Evolutionary conservation across 1,139 yeast genomes (phyloP), one percentile per base, ranked within the genome.

Genomic region (Zygosaccharomyces sapae): DNA sequence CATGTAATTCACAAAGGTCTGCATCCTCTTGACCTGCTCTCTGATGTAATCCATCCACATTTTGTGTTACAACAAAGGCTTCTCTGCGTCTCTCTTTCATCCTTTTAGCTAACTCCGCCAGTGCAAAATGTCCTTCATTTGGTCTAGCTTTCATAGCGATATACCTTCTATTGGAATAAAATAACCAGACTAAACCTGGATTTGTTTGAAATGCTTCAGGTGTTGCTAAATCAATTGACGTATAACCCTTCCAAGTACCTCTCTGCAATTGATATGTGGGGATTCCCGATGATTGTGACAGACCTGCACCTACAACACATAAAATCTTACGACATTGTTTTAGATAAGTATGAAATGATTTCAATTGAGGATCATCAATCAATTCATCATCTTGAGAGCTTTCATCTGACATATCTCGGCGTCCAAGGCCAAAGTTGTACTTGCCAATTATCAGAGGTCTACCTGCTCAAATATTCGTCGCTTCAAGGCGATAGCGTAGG

Each of bases 171-270:
- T 81, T 79, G 5, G 89, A 75, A 63, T 88, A 87, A 58, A 85
- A 88, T 60, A 86, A 92, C 96, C 96, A 88, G 3, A 88, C 96
- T 20, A 87, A 71, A 0, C 87, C 86, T 0, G 96, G 96, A 61
- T 87, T 90, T 16, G 74, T 72, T 50, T 81, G 79, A 62, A 88
- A 88, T 3, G 96, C 95, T 62, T 88, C 96, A 0, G 95, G 95
- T 0, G 96, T 88, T 5, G 95, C 95, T 44, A 88, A 70, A 58
- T 88, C 96, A 40, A 86, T 82, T 61, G 89, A 81, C 46, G 84
- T 85, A 66, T 80, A 84, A 55, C 81, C 80, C 55, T 79, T 75
- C 96, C 96, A 88, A 24, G 83, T 67, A 0, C 92, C 94, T 44
- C 82, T 83, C 1, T 81, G 68, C 3, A 89, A 88, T 43, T 89